Conservation (phyloP, 495 filamentous ascomycete species). For the Ascobolus immersus region DNA sequence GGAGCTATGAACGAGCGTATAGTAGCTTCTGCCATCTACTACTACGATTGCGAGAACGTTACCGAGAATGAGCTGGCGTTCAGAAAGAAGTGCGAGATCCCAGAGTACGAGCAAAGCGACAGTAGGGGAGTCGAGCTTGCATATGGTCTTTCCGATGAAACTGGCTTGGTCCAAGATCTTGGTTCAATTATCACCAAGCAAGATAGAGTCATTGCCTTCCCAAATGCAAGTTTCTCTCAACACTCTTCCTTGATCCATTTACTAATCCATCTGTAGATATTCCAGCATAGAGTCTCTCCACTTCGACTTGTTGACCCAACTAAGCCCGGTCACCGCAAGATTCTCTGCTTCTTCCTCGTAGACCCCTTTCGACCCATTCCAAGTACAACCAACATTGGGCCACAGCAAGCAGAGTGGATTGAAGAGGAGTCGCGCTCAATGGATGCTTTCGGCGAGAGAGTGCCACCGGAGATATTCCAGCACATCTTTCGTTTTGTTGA, state of each 20-base stretch:
- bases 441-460: constrained; percentile 2
- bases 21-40: constrained; percentile 32
- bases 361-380: constrained; percentile 21
- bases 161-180: neutral
- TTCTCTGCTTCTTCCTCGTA: constrained; percentile 23
- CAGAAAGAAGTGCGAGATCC: constrained; percentile 16
- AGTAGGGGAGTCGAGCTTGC: neutral
- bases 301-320: constrained; percentile 19
- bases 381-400: constrained; percentile 23
- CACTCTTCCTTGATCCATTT: neutral
- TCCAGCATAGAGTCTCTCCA: constrained; percentile 20
- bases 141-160: neutral
- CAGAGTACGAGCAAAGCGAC: constrained; percentile 4
- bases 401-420: constrained; percentile 20
- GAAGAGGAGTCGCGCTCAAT: constrained; percentile 8
- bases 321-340: constrained; percentile 23
- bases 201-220: constrained; percentile 1
- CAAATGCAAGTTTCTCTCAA: neutral
- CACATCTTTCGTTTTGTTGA: constrained; percentile 7
- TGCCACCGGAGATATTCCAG: constrained; percentile 18
- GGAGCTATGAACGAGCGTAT: constrained; percentile 32
- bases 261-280: constrained; percentile 3
- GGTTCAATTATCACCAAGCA: constrained; percentile 4
- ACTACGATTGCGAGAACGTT: constrained; percentile 37
- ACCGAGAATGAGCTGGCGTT: constrained; percentile 28